Base-by-base conservation (phyloP, 129 eudicot species). In the Arctium lappa region DNA sequence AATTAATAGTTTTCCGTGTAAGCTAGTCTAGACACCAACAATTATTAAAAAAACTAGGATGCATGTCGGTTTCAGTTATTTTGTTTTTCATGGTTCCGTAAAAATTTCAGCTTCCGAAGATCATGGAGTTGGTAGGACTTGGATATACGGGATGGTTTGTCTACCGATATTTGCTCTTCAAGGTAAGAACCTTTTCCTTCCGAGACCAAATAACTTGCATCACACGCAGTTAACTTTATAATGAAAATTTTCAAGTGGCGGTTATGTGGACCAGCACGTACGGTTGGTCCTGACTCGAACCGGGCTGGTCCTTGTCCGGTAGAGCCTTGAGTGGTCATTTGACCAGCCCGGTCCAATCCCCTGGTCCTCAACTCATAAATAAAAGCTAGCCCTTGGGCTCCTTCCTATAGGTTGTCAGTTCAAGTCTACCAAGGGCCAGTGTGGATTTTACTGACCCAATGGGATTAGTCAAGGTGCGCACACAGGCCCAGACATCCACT, bases 81-180 rank as follows among this genome's bases (percentile, higher is more conserved):
- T 62, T 53, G 40, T 72, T 50, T 46, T 39, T 83, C 13, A 72
- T 72, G 15, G 15, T 40, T 79, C 12, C 46, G 8, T 50, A 12
- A 68, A 72, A 31, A 53, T 71, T 4, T 79, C 90, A 95, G 99
- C 98, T 96, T 76, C 99, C 99, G 48, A 96, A 96, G 88, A 82
- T 96, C 84, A 63, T 96, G 97, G 99, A 96, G 89, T 88, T 96
- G 94, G 98, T 95, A 80, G 98, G 98, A 72, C 99, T 96, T 74
- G 99, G 98, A 86, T 96, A 96, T 83, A 80, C 97, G 6, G 98
- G 97, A 83, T 95, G 99, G 99, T 96, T 96, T 87, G 99, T 96
- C 74, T 96, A 96, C 90, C 94, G 99, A 82, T 96, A 96, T 81
- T 95, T 96, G 80, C 99, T 96, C 72, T 96, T 96, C 90, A 90